Conservation (phyloP, 306 rosid species). For the Prunus dulcis region DNA sequence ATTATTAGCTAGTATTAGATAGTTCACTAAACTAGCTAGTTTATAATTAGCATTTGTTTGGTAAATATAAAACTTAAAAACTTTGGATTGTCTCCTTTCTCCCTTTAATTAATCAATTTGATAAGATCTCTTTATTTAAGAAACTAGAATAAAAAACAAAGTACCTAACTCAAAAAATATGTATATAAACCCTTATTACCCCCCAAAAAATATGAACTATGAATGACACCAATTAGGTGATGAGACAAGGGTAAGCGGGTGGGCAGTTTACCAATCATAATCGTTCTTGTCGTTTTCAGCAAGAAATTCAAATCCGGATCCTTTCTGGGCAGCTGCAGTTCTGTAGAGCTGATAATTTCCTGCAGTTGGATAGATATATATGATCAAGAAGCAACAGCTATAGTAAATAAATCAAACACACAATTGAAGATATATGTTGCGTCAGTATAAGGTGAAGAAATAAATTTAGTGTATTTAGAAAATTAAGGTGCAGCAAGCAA, state of each 20-base stretch:
- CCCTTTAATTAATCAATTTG: neutral
- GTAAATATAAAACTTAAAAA: neutral
- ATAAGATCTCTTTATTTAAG: neutral
- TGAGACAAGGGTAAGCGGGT: neutral
- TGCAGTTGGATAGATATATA: constrained; percentile 2
- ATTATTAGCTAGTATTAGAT: neutral
- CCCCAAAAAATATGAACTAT: no score
- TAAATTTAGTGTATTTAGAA: no score
- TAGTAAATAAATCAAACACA: neutral
- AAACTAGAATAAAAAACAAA: neutral
- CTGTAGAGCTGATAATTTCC: constrained; percentile 51
- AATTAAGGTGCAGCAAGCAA: no score
- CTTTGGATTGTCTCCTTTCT: neutral
- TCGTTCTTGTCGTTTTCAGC: constrained; percentile 56
- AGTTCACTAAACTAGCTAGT: neutral
- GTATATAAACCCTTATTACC: no score
- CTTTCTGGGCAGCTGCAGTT: constrained; percentile 62
- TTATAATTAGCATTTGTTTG: neutral
- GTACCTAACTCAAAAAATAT: no score
- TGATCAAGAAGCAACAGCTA: neutral
- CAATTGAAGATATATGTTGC: no score
- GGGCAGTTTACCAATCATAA: constrained; percentile 56
- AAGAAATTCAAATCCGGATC: constrained; percentile 39
- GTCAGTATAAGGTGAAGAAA: no score
- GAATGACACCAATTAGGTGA: no score